A percentile compares a stretch with the other conserved stretches of the same genome.
Conservation (phyloP, 768 basidiomycete genomes). For the Hygrocybe punicea region DNA sequence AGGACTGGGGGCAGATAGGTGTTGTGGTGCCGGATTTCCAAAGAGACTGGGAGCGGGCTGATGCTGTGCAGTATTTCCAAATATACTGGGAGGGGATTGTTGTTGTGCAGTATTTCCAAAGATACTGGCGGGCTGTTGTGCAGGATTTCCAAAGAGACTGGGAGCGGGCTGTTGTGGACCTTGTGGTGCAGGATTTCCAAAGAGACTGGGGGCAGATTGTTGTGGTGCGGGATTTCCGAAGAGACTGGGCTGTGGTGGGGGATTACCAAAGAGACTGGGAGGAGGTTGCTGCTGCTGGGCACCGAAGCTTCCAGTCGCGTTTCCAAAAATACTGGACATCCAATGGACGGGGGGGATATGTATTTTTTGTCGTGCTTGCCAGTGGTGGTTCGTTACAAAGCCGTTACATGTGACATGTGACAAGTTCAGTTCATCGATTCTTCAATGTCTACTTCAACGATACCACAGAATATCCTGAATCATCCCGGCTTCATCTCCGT, state of each 20-base stretch:
- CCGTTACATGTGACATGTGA: too few species aligned
- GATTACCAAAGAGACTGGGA: background rate
- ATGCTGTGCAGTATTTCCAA: background rate
- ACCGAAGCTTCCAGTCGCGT: background rate
- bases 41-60: slow-evolving; percentile 10
- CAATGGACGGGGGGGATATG: background rate
- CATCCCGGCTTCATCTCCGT: too few species aligned
- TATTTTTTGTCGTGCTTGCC: too few species aligned
- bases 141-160: slow-evolving; percentile 31
- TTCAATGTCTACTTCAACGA: too few species aligned
- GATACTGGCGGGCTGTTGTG: slow-evolving; percentile 19
- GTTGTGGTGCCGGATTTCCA: slow-evolving; percentile 9
- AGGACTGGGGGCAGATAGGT: background rate
- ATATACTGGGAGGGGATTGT: background rate
- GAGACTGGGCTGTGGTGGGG: slow-evolving; percentile 15
- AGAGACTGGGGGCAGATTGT: too few species aligned
- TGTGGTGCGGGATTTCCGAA: slow-evolving; percentile 29
- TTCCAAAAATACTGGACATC: background rate
- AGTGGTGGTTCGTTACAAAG: too few species aligned
- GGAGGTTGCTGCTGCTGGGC: slow-evolving; percentile 16
- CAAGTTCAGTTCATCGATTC: too few species aligned
- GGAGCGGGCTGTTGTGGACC: slow-evolving; percentile 3
- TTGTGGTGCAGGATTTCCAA: background rate
- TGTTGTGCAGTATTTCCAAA: slow-evolving; percentile 3
- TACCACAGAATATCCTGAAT: too few species aligned